Conservation (phyloP, 2,329 filamentous ascomycete species). For the Botryotinia globosa region DNA sequence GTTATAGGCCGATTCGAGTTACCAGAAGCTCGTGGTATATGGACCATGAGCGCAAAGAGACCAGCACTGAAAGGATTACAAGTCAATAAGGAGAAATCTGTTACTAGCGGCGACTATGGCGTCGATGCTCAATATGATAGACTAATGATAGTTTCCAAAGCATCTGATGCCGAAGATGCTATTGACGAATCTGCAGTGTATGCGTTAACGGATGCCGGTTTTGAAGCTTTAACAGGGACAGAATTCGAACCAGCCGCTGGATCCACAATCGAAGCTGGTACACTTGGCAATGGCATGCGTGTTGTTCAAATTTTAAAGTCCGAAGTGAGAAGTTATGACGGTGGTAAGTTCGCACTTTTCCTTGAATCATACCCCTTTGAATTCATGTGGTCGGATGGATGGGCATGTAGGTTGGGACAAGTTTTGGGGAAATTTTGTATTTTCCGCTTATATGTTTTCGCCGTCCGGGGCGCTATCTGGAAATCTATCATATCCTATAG, state of each 20-base stretch:
- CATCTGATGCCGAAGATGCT: constrained; percentile 66
- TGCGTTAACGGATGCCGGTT: constrained; percentile 66
- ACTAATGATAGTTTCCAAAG: constrained; percentile 79
- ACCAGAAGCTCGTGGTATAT: constrained; percentile 70
- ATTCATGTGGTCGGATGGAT: constrained; percentile 6
- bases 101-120: constrained; percentile 52
- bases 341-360: constrained; percentile 56
- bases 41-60: constrained; percentile 73
- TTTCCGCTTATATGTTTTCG: constrained; percentile 26
- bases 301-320: constrained; percentile 85
- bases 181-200: constrained; percentile 69
- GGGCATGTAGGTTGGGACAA: constrained; percentile 10
- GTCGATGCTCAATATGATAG: constrained; percentile 65
- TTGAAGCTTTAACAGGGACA: constrained; percentile 74
- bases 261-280: constrained; percentile 79
- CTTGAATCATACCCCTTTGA: constrained; percentile 22
- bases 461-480: constrained; percentile 37
- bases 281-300: constrained; percentile 74
- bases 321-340: constrained; percentile 87
- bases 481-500: constrained; percentile 40
- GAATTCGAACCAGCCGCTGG: constrained; percentile 92
- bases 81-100: constrained; percentile 46
- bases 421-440: constrained; percentile 9
- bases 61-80: constrained; percentile 60
- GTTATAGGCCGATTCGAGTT: constrained; percentile 69